Percentiles rank a stretch among this genome's conserved stretches.
phyloP scores from a whole-genome alignment of 2,329 filamentous ascomycete genomes.

The Balansia obtecta region DNA sequence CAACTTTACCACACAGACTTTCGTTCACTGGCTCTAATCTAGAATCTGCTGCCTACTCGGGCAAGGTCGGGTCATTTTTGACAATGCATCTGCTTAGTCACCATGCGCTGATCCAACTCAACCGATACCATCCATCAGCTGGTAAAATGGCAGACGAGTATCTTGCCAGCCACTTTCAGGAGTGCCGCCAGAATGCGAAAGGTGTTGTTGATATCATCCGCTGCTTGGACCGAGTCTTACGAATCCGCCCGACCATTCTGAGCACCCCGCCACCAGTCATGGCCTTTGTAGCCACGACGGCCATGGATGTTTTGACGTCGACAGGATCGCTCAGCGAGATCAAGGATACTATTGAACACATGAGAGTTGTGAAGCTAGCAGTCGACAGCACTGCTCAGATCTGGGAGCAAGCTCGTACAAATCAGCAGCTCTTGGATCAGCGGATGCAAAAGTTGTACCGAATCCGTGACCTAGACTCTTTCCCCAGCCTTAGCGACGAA shows the following conservation, averaged over 20 bases:
- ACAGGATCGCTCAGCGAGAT: conserved; percentile 41
- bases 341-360: conserved; percentile 37
- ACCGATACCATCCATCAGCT: conserved; percentile 41
- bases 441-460: conserved; percentile 22
- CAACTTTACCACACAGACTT: conserved; percentile 41
- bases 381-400: conserved; percentile 42
- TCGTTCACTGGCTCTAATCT: conserved; percentile 44
- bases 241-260: conserved; percentile 17
- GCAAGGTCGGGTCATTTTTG: conserved; percentile 43
- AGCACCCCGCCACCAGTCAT: conserved; percentile 46
- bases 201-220: conserved; percentile 36
- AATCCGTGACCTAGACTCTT: conserved; percentile 21
- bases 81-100: conserved; percentile 57
- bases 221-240: conserved; percentile 25
- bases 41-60: conserved; percentile 39
- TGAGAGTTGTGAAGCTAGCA: conserved; percentile 38
- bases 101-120: conserved; percentile 50
- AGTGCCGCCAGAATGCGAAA: conserved; percentile 38
- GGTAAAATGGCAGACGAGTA: conserved; percentile 25
- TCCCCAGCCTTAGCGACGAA: conserved; percentile 15
- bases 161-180: conserved; percentile 31
- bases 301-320: conserved; percentile 54
- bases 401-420: conserved; percentile 45
- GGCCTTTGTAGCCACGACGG: conserved; percentile 48
- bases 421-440: conserved; percentile 34